Conservation (phyloP, 2,329 filamentous ascomycete genomes). For the Monilinia vaccinii-corymbosi region DNA sequence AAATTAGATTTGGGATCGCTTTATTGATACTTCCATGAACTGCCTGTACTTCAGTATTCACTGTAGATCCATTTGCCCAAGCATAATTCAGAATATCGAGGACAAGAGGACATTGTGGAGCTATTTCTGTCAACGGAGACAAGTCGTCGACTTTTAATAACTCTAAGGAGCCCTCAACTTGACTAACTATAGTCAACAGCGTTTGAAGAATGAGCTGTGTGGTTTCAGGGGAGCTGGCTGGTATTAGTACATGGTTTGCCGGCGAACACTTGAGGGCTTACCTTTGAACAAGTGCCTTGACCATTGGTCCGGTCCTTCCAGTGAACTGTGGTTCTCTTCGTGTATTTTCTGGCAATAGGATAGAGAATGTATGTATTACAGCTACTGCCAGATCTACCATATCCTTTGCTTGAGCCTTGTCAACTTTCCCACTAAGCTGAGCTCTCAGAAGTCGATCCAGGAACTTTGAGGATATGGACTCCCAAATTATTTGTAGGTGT, state of each 20-base stretch:
- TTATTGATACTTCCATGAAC: conserved; percentile 37
- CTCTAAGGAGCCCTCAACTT: conserved; percentile 39
- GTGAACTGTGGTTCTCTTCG: conserved; percentile 40
- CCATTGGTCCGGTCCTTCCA: conserved; percentile 43
- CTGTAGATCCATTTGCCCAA: conserved; percentile 43
- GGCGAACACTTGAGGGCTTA: conserved; percentile 25
- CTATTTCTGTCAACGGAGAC: conserved; percentile 47
- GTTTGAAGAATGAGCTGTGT: conserved; percentile 46
- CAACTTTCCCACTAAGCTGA: conserved; percentile 33
- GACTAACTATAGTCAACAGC: conserved; percentile 46
- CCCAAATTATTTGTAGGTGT: conserved; percentile 45
- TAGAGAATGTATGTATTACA: conserved; percentile 52
- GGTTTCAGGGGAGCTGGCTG: conserved; percentile 42
- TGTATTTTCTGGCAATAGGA: conserved; percentile 43
- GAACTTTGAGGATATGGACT: conserved; percentile 51
- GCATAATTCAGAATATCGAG: conserved; percentile 47
- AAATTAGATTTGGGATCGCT: conserved; percentile 39
- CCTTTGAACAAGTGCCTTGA: conserved; percentile 46
- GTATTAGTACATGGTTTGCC: conserved; percentile 10
- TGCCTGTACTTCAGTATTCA: conserved; percentile 25
- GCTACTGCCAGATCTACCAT: conserved; percentile 57
- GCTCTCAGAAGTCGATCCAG: conserved; percentile 53
- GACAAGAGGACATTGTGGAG: conserved; percentile 43
- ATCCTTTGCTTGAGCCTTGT: conserved; percentile 40
- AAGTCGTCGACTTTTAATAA: conserved; percentile 43